phyloP scores from a whole-genome alignment of 2,329 filamentous ascomycete genomes.

The Dothistroma pini region DNA sequence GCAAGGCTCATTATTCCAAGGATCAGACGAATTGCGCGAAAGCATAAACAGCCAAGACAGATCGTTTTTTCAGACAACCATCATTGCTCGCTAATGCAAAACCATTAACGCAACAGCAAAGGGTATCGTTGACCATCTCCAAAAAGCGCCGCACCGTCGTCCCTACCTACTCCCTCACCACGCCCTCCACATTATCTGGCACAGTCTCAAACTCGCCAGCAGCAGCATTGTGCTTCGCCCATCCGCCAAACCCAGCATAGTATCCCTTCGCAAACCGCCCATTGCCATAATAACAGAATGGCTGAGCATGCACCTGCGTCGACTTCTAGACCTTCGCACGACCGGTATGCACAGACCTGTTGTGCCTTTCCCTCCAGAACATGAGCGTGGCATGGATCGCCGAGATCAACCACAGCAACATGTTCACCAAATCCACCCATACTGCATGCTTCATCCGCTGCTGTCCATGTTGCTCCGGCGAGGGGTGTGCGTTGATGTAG shows the following conservation, averaged over 20 bases:
- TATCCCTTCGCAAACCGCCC: neutral
- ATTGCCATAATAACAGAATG: neutral
- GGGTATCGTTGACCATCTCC: neutral
- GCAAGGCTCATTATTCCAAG: no score
- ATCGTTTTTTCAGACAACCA: neutral
- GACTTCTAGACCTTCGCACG: slow-evolving; percentile 32
- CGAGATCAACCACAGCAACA: slow-evolving; percentile 71
- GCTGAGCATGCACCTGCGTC: neutral
- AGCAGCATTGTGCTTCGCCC: neutral
- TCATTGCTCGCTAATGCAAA: neutral
- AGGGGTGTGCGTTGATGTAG: slow-evolving; percentile 66
- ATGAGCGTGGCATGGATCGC: slow-evolving; percentile 54
- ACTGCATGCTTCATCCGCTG: slow-evolving; percentile 80
- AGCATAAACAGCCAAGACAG: neutral
- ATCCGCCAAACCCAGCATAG: neutral
- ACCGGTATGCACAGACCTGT: slow-evolving; percentile 38
- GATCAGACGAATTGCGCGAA: neutral
- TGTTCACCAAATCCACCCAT: slow-evolving; percentile 73
- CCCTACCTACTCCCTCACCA: neutral
- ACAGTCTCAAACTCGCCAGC: neutral
- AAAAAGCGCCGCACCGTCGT: neutral
- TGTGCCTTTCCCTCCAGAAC: slow-evolving; percentile 54
- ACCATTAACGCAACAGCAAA: neutral
- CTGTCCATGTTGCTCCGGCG: slow-evolving; percentile 53
- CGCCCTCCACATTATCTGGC: neutral